Percentiles rank a stretch among this genome's conserved stretches.
These are phyloP conservation scores for Musa balbisiana DNA, from an alignment of 202 grass and related monocot species.

Conservation along the genomic window DNA sequence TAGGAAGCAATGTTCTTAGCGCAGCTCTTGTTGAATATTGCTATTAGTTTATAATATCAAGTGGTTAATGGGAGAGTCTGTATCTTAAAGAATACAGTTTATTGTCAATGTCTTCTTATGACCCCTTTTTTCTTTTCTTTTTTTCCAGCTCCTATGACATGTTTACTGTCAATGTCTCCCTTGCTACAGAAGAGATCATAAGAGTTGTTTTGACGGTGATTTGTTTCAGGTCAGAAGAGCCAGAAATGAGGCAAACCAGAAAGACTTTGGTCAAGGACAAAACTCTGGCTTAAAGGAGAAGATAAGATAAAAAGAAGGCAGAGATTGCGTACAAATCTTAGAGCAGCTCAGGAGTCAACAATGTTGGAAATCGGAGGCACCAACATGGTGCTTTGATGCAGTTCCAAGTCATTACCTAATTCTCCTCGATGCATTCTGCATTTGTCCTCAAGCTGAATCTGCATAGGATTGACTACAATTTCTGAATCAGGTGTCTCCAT, in stretches of 20 bases:
- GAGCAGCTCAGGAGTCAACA: not conserved
- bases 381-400: not conserved
- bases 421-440: not conserved
- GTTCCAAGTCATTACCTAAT: not conserved
- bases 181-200: not conserved
- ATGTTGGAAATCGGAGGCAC: not conserved
- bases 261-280: not conserved
- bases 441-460: no score
- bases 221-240: not conserved
- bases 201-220: not conserved
- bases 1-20: no score
- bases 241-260: not conserved
- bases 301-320: not conserved
- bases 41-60: no score
- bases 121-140: no score
- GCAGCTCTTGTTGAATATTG: no score
- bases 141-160: no score
- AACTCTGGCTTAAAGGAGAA: not conserved
- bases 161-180: not conserved
- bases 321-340: not conserved
- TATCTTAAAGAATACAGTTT: no score
- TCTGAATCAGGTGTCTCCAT: no score
- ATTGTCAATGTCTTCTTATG: no score
- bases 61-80: no score
- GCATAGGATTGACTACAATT: no score